Conservation (phyloP, 2,329 filamentous ascomycete species). For the Epichloe bromicola region DNA sequence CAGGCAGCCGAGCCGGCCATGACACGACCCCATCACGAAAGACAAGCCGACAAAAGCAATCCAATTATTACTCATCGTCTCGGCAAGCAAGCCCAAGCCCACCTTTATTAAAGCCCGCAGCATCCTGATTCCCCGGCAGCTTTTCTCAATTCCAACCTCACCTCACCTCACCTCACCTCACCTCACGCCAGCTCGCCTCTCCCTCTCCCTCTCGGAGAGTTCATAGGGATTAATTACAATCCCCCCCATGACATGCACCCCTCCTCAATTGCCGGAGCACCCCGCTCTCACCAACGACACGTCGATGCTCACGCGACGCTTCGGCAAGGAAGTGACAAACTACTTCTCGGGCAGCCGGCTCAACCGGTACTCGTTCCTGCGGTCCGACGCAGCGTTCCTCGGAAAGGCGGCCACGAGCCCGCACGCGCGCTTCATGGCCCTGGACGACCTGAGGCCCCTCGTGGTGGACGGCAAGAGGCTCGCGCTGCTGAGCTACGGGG, state of each 20-base stretch:
- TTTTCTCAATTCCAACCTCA: too few species aligned
- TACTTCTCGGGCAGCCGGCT: slow-evolving; percentile 72
- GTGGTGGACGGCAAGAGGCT: slow-evolving; percentile 43
- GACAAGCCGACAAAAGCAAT: background rate
- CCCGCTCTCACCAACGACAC: slow-evolving; percentile 33
- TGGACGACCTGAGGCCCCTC: slow-evolving; percentile 68
- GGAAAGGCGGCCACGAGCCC: slow-evolving; percentile 52
- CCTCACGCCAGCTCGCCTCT: too few species aligned
- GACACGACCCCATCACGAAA: too few species aligned
- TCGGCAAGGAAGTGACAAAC: slow-evolving; percentile 68
- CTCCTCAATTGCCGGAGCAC: slow-evolving; percentile 28
- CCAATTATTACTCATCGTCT: background rate
- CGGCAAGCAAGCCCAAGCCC: background rate
- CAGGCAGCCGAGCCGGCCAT: background rate
- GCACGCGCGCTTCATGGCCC: slow-evolving; percentile 58
- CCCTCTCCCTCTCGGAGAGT: too few species aligned
- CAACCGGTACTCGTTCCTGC: slow-evolving; percentile 70
- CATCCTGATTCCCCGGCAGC: background rate
- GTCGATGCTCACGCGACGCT: slow-evolving; percentile 62
- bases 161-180: background rate
- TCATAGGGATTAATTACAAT: too few species aligned
- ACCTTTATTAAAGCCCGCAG: background rate
- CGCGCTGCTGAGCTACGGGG: slow-evolving; percentile 53
- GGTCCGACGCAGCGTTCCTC: slow-evolving; percentile 58
- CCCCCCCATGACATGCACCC: slow-evolving; percentile 16